phyloP scores from a whole-genome alignment of 2,329 filamentous ascomycete species.

The Pyricularia pennisetigena region DNA sequence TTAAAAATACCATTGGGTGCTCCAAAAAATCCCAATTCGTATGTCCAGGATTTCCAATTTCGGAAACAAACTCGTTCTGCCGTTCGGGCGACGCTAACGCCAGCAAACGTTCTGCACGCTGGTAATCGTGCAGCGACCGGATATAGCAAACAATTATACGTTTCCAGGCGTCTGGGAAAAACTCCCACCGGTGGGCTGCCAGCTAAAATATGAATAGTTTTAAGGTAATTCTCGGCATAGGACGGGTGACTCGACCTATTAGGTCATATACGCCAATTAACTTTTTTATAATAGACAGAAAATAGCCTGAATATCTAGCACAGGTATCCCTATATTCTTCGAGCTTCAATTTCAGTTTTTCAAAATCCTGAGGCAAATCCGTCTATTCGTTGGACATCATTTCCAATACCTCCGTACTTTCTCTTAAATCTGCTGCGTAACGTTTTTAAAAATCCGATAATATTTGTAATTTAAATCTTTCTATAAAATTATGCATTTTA shows the following conservation, averaged over 20 bases:
- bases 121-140: constrained; percentile 25
- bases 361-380: no score
- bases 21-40: constrained; percentile 40
- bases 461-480: not conserved
- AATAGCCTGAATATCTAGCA: no score
- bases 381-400: no score
- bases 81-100: constrained; percentile 10
- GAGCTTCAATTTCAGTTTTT: no score
- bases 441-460: not conserved
- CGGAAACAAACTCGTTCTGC: constrained; percentile 24
- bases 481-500: no score
- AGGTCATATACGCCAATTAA: no score
- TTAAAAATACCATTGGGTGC: constrained; percentile 49
- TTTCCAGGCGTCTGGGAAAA: constrained; percentile 22
- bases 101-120: constrained; percentile 31
- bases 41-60: constrained; percentile 41
- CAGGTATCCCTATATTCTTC: no score
- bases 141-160: constrained; percentile 27
- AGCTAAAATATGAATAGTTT: not conserved
- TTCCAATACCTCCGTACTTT: not conserved
- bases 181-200: not conserved
- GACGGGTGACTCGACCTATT: not conserved
- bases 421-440: not conserved
- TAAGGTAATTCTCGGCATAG: not conserved
- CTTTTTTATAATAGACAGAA: no score